Percentiles rank a stretch among this genome's conserved stretches.
These are phyloP conservation scores for Cryptococcus floricola DNA, from an alignment of 1,284 basidiomycete genomes.

Conservation along the genomic window DNA sequence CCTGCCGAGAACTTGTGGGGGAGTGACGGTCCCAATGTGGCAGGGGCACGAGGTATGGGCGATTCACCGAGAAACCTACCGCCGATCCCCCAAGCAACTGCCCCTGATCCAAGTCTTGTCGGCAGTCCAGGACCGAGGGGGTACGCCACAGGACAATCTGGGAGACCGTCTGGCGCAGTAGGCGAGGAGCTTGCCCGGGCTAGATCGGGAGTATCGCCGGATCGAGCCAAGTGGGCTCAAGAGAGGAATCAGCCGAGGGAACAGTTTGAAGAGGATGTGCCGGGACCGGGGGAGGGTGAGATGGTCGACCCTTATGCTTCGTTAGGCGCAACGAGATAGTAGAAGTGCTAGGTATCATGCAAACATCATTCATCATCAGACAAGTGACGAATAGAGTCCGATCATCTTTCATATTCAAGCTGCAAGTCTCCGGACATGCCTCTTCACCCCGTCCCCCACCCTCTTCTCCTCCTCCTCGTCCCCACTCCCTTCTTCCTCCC, in stretches of 20 bases:
- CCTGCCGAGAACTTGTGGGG: not conserved
- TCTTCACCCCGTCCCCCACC: no score
- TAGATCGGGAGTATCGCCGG: not conserved
- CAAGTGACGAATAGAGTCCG: no score
- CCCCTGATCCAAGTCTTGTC: not conserved
- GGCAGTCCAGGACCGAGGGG: slow-evolving; percentile 4
- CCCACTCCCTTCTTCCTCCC: not conserved
- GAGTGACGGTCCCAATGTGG: no score
- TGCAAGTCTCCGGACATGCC: no score
- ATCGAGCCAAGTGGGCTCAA: slow-evolving; percentile 5
- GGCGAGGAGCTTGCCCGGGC: slow-evolving; percentile 10
- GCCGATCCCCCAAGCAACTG: not conserved
- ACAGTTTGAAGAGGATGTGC: slow-evolving; percentile 29
- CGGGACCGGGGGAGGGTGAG: slow-evolving; percentile 30
- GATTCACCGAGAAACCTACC: slow-evolving; percentile 2
- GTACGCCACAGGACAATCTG: slow-evolving; percentile 7
- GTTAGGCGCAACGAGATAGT: slow-evolving; percentile 15
- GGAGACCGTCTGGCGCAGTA: not conserved
- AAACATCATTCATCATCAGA: not conserved
- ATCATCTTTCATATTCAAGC: no score
- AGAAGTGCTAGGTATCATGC: slow-evolving; percentile 1
- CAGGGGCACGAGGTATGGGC: not conserved
- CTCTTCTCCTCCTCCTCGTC: not conserved
- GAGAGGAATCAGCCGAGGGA: slow-evolving; percentile 27
- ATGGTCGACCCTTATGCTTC: slow-evolving; percentile 34